A percentile compares a stretch with the other conserved stretches of the same genome.
These are phyloP conservation scores for Ilex paraguariensis DNA, from an alignment of 305 asterid species.

Conservation along the genomic window DNA sequence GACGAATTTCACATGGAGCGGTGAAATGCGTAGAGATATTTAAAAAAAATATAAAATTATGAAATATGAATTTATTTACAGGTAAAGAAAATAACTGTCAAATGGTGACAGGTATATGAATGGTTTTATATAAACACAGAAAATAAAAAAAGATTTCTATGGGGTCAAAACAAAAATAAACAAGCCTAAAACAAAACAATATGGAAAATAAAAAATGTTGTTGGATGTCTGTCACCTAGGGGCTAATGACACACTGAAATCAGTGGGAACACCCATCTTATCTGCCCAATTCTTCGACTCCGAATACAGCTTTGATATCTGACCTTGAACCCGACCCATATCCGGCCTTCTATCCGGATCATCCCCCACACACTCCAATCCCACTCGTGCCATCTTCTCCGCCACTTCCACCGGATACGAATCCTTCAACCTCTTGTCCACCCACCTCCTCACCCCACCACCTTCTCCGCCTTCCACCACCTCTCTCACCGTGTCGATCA, in stretches of 20 bases:
- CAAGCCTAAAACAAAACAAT: too few relatives aligned
- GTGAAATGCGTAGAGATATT: too few relatives aligned
- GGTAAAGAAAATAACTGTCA: too few relatives aligned
- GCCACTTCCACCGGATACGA: conserved; percentile 9
- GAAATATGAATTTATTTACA: too few relatives aligned
- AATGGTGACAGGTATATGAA: too few relatives aligned
- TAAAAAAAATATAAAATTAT: too few relatives aligned
- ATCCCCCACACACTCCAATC: conserved; percentile 70
- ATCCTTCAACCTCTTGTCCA: conserved; percentile 7
- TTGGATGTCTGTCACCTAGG: conserved; percentile 39
- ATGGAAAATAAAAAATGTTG: too few relatives aligned
- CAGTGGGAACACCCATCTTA: conserved; percentile 52
- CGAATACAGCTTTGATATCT: conserved; percentile 70
- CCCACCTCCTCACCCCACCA: conserved; percentile 52
- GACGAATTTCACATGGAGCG: too few relatives aligned
- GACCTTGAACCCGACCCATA: conserved; percentile 59
- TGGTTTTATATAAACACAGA: too few relatives aligned
- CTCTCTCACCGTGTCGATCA: conserved; percentile 62
- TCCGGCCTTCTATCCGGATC: conserved; percentile 71
- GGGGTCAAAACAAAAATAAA: too few relatives aligned
- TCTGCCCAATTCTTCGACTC: conserved; percentile 77
- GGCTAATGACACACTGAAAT: conserved; percentile 60
- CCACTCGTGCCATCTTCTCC: conserved; percentile 23
- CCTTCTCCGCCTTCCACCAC: conserved; percentile 47
- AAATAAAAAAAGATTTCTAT: too few relatives aligned